Conservation (phyloP, 768 basidiomycete genomes). For the Hygrophorus pudorinus region DNA sequence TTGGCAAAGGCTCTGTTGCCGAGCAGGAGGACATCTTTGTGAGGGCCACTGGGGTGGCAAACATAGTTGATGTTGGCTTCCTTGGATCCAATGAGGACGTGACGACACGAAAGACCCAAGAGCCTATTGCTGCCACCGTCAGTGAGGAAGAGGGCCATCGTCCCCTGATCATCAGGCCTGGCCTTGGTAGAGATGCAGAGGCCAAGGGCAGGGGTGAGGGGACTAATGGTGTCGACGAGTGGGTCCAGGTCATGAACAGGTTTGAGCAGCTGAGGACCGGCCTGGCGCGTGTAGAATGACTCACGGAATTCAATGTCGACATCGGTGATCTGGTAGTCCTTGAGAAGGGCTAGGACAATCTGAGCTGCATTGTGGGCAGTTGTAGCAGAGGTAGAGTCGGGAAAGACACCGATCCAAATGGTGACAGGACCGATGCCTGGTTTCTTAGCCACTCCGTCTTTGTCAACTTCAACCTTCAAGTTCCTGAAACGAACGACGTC, state of each 20-base stretch:
- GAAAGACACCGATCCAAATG: conserved; percentile 24
- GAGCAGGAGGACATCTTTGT: conserved; percentile 22
- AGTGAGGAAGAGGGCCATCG: conserved; percentile 24
- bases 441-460: conserved; percentile 11
- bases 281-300: conserved; percentile 17
- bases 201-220: conserved; percentile 24
- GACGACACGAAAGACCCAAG: conserved; percentile 19
- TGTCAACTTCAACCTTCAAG: conserved; percentile 13
- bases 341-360: conserved; percentile 22
- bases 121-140: conserved; percentile 22
- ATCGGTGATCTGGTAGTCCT: conserved; percentile 19
- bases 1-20: conserved; percentile 18
- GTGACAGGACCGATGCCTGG: conserved; percentile 20
- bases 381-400: conserved; percentile 18
- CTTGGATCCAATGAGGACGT: conserved; percentile 11
- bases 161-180: conserved; percentile 22
- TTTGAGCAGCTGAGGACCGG: conserved; percentile 20
- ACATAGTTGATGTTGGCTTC: conserved; percentile 19
- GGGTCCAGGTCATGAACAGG: conserved; percentile 19
- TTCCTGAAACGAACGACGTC: conserved; percentile 25
- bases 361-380: conserved; percentile 21
- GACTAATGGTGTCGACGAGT: conserved; percentile 19
- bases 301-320: conserved; percentile 25
- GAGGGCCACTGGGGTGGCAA: conserved; percentile 16
- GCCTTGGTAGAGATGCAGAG: conserved; percentile 23